Percentiles rank a stretch among this genome's conserved stretches.
phyloP scores from a whole-genome alignment of 306 rosid genomes.

The Luffa aegyptiaca region DNA sequence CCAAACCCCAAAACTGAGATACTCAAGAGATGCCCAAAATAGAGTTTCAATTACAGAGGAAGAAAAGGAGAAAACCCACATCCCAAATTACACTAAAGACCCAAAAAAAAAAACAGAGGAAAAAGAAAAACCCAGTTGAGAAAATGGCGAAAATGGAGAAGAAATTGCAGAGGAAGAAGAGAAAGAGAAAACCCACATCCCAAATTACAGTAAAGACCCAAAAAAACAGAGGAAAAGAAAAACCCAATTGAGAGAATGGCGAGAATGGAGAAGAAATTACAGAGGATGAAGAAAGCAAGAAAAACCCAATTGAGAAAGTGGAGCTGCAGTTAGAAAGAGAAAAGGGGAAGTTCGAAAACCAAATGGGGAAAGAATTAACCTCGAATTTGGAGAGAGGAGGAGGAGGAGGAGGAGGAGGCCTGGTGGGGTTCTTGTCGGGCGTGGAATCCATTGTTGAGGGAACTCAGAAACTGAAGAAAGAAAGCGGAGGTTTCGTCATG shows the following conservation, averaged over 20 bases:
- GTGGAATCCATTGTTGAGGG: slow-evolving; percentile 36
- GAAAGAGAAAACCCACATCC: too few relatives aligned
- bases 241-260: not conserved
- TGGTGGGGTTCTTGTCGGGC: slow-evolving; percentile 62
- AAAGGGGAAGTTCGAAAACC: not conserved
- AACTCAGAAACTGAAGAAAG: not conserved
- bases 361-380: slow-evolving; percentile 16
- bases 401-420: slow-evolving; percentile 23
- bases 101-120: not conserved
- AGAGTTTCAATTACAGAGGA: not conserved
- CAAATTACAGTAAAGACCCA: too few relatives aligned
- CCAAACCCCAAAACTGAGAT: too few relatives aligned
- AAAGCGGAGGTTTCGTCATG: not conserved
- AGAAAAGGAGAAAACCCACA: not conserved
- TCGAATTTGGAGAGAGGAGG: slow-evolving; percentile 36
- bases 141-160: not conserved
- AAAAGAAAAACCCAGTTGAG: not conserved
- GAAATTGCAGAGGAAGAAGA: too few relatives aligned
- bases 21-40: not conserved
- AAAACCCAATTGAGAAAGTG: not conserved
- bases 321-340: not conserved
- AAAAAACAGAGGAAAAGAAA: not conserved
- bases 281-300: not conserved
- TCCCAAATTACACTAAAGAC: not conserved
- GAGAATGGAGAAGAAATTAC: not conserved